phyloP scores from a whole-genome alignment of 306 rosid species.

The Cicer arietinum region DNA sequence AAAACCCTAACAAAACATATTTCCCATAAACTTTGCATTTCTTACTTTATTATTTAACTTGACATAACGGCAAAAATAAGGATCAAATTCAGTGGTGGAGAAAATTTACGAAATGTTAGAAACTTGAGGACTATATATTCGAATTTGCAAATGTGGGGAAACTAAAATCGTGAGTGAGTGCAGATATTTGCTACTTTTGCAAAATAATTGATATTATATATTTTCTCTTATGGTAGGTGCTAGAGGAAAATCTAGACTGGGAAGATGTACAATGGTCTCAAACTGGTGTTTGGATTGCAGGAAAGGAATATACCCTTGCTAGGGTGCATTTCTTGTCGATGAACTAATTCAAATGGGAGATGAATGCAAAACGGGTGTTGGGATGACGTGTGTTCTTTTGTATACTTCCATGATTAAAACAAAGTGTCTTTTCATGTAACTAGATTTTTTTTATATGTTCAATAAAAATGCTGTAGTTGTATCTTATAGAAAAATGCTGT shows the following conservation, averaged over 20 bases:
- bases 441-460: not conserved
- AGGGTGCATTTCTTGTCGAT: constrained; percentile 88
- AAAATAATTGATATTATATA: constrained; percentile 28
- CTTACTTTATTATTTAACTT: no score
- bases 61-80: no score
- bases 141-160: no score
- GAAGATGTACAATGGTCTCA: constrained; percentile 99
- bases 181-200: constrained; percentile 10
- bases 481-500: not conserved
- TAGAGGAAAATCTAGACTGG: constrained; percentile 95
- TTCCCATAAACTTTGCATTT: no score
- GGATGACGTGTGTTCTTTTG: constrained; percentile 15
- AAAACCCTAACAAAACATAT: no score
- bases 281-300: constrained; percentile 94
- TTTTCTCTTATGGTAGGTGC: constrained; percentile 55
- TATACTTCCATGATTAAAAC: not conserved
- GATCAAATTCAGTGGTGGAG: no score
- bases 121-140: no score
- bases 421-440: not conserved
- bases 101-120: no score
- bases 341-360: constrained; percentile 51
- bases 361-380: not conserved
- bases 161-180: not conserved
- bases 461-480: not conserved
- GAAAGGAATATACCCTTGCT: constrained; percentile 88